These are phyloP conservation scores for Hyphopichia buzzinii DNA, from an alignment of 1,139 yeast genomes.

Conservation along the genomic window DNA sequence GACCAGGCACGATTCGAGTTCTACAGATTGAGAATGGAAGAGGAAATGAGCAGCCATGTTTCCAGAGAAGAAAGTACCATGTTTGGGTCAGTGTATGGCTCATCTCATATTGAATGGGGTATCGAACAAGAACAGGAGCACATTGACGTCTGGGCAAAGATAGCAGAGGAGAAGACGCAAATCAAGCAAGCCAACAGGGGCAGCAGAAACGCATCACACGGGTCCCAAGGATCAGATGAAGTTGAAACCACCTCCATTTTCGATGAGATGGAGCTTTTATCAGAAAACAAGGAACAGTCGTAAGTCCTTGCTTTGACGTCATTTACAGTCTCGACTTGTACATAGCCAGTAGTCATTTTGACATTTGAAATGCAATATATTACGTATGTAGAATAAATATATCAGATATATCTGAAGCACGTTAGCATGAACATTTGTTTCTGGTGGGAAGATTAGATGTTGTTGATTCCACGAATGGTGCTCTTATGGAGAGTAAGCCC, in stretches of 20 bases:
- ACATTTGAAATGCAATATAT: neutral
- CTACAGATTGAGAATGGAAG: conserved; percentile 79
- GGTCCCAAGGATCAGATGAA: conserved; percentile 24
- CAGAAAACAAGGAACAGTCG: conserved; percentile 36
- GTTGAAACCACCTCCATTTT: conserved; percentile 9
- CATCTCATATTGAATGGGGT: conserved; percentile 64
- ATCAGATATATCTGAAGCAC: no score
- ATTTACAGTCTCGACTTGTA: no score
- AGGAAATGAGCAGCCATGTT: conserved; percentile 73
- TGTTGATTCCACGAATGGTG: no score
- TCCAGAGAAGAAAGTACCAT: conserved; percentile 80
- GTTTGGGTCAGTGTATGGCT: conserved; percentile 76
- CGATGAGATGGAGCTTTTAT: neutral
- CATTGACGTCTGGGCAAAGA: conserved; percentile 69
- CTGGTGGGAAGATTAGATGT: no score
- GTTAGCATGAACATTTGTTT: no score
- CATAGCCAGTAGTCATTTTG: neutral
- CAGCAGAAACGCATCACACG: conserved; percentile 23
- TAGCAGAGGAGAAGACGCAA: conserved; percentile 63
- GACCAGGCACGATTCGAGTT: conserved; percentile 86
- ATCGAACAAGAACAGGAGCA: conserved; percentile 67
- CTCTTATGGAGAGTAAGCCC: no score
- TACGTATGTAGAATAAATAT: neutral
- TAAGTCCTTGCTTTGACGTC: no score
- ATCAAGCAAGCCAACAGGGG: conserved; percentile 42